Percentiles rank a stretch among this genome's conserved stretches.
phyloP scores from a whole-genome alignment of 2,329 filamentous ascomycete genomes.

The Aspergillus niger region DNA sequence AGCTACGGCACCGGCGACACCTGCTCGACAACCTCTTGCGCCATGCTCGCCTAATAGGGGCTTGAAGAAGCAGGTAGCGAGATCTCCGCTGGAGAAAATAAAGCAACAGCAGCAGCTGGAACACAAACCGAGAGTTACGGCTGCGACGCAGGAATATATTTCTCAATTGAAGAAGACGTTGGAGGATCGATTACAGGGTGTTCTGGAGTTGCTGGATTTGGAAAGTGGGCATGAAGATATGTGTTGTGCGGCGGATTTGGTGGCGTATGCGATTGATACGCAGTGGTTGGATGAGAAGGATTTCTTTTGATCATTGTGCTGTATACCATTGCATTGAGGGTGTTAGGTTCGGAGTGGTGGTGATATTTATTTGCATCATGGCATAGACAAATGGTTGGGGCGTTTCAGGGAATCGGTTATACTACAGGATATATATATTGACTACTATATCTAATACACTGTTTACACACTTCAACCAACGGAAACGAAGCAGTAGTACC shows the following conservation, averaged over 20 bases:
- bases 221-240: constrained; percentile 44
- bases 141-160: constrained; percentile 19
- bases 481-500: too few species aligned
- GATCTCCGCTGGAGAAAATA: background rate
- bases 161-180: constrained; percentile 32
- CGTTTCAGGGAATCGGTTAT: background rate
- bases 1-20: constrained; percentile 3
- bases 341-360: background rate
- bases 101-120: constrained; percentile 7
- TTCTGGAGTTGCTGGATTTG: constrained; percentile 41
- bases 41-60: constrained; percentile 37
- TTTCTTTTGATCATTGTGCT: constrained; percentile 31
- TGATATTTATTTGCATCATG: background rate
- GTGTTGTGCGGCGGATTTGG: constrained; percentile 46
- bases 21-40: constrained; percentile 33
- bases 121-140: constrained; percentile 4
- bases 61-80: constrained; percentile 14
- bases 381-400: background rate
- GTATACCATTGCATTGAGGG: background rate
- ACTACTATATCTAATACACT: background rate
- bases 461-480: too few species aligned
- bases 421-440: background rate
- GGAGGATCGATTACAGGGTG: constrained; percentile 33
- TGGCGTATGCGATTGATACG: constrained; percentile 47
- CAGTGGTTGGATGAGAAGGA: constrained; percentile 44